These are phyloP conservation scores for Zygnema circumcarinatum DNA, from an alignment of 139 green algal genomes.

Conservation along the genomic window DNA sequence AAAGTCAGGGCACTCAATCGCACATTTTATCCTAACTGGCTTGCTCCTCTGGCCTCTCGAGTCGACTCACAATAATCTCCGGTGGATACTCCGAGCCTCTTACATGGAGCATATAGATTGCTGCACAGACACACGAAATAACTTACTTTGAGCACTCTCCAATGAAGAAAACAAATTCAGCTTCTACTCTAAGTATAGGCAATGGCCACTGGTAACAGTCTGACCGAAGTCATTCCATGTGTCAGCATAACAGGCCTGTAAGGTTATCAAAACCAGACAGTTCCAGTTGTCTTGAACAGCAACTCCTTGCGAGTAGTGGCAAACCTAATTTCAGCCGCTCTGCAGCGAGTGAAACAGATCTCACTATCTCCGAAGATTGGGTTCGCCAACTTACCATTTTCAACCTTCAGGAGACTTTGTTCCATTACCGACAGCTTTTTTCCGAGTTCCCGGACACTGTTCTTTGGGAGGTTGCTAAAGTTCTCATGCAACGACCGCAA, in stretches of 20 bases:
- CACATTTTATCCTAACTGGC: neutral
- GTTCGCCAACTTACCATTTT: conserved; percentile 35
- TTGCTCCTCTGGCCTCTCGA: neutral
- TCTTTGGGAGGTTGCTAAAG: conserved; percentile 39
- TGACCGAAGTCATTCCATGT: neutral
- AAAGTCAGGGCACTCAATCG: too few relatives aligned
- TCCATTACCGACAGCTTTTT: conserved; percentile 55
- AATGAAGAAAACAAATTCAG: neutral
- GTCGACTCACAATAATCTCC: neutral
- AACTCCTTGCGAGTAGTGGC: neutral
- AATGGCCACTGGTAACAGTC: neutral
- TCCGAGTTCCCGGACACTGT: conserved; percentile 16
- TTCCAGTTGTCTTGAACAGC: neutral
- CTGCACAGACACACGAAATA: conserved; percentile 16
- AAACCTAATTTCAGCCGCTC: too few relatives aligned
- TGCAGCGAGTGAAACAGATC: too few relatives aligned
- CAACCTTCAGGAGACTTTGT: conserved; percentile 52
- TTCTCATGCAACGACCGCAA: conserved; percentile 16
- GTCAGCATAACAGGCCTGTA: neutral
- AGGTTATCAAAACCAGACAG: neutral
- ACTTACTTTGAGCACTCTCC: neutral
- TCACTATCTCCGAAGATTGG: too few relatives aligned
- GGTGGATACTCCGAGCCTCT: conserved; percentile 21
- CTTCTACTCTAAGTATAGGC: neutral
- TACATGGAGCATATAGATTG: conserved; percentile 21